Percentiles rank a stretch among this genome's conserved stretches.
These are phyloP conservation scores for Spatholobus suberectus DNA, from an alignment of 306 rosid genomes.

Conservation along the genomic window DNA sequence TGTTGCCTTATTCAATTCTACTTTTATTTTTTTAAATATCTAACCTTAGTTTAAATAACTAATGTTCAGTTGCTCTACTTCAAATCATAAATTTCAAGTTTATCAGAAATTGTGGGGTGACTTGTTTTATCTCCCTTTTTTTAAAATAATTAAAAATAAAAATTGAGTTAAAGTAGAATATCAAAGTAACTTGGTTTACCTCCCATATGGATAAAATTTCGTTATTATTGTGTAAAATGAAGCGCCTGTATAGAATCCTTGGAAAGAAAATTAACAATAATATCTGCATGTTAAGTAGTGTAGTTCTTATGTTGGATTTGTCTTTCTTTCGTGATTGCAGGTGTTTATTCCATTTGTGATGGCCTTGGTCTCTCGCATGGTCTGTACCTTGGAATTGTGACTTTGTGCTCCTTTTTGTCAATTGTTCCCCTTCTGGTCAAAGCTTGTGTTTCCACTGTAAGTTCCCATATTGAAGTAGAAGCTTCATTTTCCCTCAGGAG, in stretches of 20 bases:
- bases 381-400: conserved; percentile 90
- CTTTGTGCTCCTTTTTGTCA: conserved; percentile 71
- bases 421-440: conserved; percentile 78
- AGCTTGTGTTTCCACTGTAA: conserved; percentile 79
- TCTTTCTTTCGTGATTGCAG: conserved; percentile 51
- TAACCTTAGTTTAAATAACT: not conserved
- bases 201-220: too few species aligned
- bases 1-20: too few species aligned
- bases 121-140: not conserved
- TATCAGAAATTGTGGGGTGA: not conserved
- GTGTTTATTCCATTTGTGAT: conserved; percentile 88
- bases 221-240: not conserved
- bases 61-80: not conserved
- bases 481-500: conserved; percentile 73
- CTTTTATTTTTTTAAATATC: too few species aligned
- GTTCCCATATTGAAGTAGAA: conserved; percentile 83
- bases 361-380: conserved; percentile 84
- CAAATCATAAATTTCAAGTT: not conserved
- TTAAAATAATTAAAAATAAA: too few species aligned
- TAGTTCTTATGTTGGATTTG: not conserved
- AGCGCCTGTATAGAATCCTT: not conserved
- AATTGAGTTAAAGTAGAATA: too few species aligned
- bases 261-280: not conserved
- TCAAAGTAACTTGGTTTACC: too few species aligned
- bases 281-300: not conserved